Conservation (phyloP, 2,329 filamentous ascomycete species). For the Pseudophaeomoniella oleicola region DNA sequence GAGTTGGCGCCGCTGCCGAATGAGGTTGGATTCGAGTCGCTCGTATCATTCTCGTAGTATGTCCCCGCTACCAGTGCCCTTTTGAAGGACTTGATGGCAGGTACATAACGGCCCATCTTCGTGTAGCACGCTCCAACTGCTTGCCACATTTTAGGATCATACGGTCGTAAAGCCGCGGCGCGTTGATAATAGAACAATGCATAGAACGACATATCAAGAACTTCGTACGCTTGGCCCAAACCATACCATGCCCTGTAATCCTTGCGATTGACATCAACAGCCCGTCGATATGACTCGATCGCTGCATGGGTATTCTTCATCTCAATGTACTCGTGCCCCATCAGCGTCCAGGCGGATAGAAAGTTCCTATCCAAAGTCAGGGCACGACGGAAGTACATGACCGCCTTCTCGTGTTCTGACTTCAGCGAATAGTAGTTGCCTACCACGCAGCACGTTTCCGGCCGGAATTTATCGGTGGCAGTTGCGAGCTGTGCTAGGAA, state of each 20-base stretch:
- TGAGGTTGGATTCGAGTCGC: constrained; percentile 18
- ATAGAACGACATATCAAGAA: constrained; percentile 96
- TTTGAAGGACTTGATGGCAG: constrained; percentile 91
- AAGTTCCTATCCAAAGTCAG: constrained; percentile 81
- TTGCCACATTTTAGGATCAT: constrained; percentile 98
- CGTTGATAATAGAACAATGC: constrained; percentile 96
- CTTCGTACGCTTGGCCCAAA: constrained; percentile 89
- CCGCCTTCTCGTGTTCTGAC: constrained; percentile 92
- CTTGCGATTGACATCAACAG: constrained; percentile 87
- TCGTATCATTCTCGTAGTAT: constrained; percentile 59
- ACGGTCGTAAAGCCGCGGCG: constrained; percentile 80
- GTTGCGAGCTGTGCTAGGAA: constrained; percentile 87
- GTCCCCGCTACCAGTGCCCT: constrained; percentile 77
- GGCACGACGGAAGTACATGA: constrained; percentile 92
- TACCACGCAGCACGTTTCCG: constrained; percentile 91
- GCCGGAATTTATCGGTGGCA: constrained; percentile 85
- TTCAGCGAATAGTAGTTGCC: constrained; percentile 95
- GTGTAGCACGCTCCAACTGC: constrained; percentile 85
- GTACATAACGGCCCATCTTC: constrained; percentile 72
- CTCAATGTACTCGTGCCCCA: constrained; percentile 98
- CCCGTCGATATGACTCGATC: constrained; percentile 89
- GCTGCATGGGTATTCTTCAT: constrained; percentile 97
- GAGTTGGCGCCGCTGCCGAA: constrained; percentile 10
- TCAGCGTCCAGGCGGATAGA: constrained; percentile 90
- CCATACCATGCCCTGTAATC: constrained; percentile 98